Base-by-base conservation (phyloP, 1,139 yeast species). In the Kodamaea derodonti region DNA sequence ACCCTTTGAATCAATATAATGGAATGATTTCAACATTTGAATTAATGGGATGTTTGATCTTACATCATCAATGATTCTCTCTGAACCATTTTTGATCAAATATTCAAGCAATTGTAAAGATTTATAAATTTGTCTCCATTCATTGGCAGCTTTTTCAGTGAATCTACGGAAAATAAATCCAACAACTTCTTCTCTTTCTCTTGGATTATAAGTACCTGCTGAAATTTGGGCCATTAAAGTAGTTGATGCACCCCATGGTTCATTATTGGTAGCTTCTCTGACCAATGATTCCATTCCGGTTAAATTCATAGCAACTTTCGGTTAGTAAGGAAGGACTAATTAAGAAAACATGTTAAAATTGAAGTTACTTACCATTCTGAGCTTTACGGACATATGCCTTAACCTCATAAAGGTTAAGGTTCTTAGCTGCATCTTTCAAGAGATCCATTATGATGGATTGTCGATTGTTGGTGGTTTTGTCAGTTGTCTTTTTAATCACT, bases 241-340 rank as follows among this genome's bases (percentile, higher is more conserved):
- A 4, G 94, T 76, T 2, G 95, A 80, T 3, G 97, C 95, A n/a
- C 98, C 98, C 99, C 99, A 92, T 2, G 98, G 98, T 60, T 92
- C 99, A 57, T 92, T 92, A 58, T 92, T 92, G 37, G 98, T 92
- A 31, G 97, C 97, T 60, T 92, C 97, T 43, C 98, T 80, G 14
- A 88, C 98, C 60, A 85, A 88, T 31, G 95, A 84, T 63, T 92
- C 98, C 83, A 86, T 88, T 46, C 87, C 97, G 10, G 96, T 86
- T 60, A 86, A 81, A 62, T 90, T 92, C 74, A 88, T 78, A 47
- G 95, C 96, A 27, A 87, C 73, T 65, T 44, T 23, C 24, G 37
- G 58, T 54, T 40, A 37, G 45, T 39, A 32, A 18, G n/a, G n/a
- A 17, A 17, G 22, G 22, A 23, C 30, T 22, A 11, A 10, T 17